These are phyloP conservation scores for Byssothecium circinans DNA, from an alignment of 2,329 filamentous ascomycete genomes.

Conservation along the genomic window DNA sequence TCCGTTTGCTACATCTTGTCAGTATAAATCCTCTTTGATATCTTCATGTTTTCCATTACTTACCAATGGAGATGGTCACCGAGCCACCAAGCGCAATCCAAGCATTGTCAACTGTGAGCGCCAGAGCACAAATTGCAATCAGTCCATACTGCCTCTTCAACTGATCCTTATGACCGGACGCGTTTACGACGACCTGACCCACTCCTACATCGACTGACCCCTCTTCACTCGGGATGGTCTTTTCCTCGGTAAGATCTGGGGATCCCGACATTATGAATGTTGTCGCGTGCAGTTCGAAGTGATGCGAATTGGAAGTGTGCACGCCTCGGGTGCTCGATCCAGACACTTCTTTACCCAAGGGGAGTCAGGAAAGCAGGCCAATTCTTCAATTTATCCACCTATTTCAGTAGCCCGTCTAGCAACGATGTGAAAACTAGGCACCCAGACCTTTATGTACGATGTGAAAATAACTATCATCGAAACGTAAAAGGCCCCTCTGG, in stretches of 20 bases:
- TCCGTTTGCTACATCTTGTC: slow-evolving; percentile 13
- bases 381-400: background rate
- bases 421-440: no score
- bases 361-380: background rate
- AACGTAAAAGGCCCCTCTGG: background rate
- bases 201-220: background rate
- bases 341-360: no score
- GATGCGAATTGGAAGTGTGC: no score
- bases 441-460: background rate
- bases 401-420: no score
- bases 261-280: background rate
- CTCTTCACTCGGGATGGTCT: background rate
- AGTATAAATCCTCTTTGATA: background rate
- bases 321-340: no score
- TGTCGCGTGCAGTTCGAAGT: background rate
- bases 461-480: background rate
- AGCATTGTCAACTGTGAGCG: slow-evolving; percentile 62
- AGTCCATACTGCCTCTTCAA: slow-evolving; percentile 65
- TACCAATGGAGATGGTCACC: slow-evolving; percentile 56
- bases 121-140: slow-evolving; percentile 59
- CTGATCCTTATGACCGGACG: slow-evolving; percentile 65
- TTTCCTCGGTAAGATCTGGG: background rate
- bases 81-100: slow-evolving; percentile 67
- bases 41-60: slow-evolving; percentile 12
- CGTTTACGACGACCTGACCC: slow-evolving; percentile 52